phyloP scores from a whole-genome alignment of 2,329 filamentous ascomycete species.

The Arachnomyces sp. region DNA sequence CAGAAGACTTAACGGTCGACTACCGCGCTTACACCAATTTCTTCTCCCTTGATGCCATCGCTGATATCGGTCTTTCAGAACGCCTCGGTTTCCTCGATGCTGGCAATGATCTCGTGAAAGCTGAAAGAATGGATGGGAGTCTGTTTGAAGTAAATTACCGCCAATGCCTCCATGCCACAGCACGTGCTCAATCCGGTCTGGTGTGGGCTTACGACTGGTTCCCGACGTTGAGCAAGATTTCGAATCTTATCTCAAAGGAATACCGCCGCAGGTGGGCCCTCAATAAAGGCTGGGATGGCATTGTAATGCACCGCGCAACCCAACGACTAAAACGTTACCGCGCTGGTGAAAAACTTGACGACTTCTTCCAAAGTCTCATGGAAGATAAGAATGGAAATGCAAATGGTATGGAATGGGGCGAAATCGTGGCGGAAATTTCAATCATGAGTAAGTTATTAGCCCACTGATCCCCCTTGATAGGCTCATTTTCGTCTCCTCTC shows the following conservation, averaged over 20 bases:
- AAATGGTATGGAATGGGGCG: conserved; percentile 49
- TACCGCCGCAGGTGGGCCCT: conserved; percentile 32
- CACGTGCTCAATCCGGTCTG: conserved; percentile 44
- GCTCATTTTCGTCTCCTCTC: too few relatives aligned
- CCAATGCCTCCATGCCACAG: conserved; percentile 46
- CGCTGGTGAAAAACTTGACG: conserved; percentile 49
- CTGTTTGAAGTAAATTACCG: conserved; percentile 42
- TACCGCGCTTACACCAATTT: conserved; percentile 48
- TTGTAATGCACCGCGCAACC: conserved; percentile 41
- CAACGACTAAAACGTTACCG: conserved; percentile 25
- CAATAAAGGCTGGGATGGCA: conserved; percentile 41
- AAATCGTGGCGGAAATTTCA: conserved; percentile 49
- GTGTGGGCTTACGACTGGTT: conserved; percentile 49
- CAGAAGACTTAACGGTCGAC: conserved; percentile 42
- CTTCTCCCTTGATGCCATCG: conserved; percentile 51
- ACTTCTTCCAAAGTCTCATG: conserved; percentile 54
- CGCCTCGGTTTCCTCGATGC: conserved; percentile 46
- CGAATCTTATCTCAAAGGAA: conserved; percentile 40
- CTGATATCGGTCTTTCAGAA: conserved; percentile 48
- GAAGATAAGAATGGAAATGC: conserved; percentile 40
- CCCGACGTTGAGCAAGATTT: conserved; percentile 39
- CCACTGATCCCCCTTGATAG: too few relatives aligned
- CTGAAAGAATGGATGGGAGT: conserved; percentile 40
- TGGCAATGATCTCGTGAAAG: conserved; percentile 40
- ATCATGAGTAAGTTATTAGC: conserved; percentile 39